Percentiles rank a stretch among this genome's conserved stretches.
These are phyloP conservation scores for Schwanniomyces polymorphus DNA, from an alignment of 805 yeast genomes.

Conservation along the genomic window DNA sequence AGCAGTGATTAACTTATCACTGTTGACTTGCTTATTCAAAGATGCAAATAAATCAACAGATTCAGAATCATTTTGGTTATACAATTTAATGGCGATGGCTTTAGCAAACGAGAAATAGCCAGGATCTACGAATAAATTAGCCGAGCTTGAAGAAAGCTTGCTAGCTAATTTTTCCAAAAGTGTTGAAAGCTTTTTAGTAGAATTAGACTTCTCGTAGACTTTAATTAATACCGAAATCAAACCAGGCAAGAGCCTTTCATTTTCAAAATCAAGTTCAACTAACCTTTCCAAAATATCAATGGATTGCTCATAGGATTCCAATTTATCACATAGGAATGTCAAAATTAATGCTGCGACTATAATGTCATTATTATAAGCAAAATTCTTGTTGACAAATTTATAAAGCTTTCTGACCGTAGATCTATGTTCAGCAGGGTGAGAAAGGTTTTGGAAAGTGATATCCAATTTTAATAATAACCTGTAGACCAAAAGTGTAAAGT, in stretches of 20 bases:
- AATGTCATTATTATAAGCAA: constrained; percentile 6
- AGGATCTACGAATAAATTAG: constrained; percentile 9
- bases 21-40: constrained; percentile 16
- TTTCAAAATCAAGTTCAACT: constrained; percentile 10
- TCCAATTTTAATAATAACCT: constrained; percentile 27
- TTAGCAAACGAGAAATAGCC: constrained; percentile 26
- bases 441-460: constrained; percentile 26
- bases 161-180: constrained; percentile 14
- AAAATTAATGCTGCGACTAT: constrained; percentile 29
- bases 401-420: constrained; percentile 19
- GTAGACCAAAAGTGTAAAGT: constrained; percentile 28
- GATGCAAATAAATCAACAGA: constrained; percentile 18
- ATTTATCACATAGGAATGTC: constrained; percentile 21
- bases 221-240: constrained; percentile 50
- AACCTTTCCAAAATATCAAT: constrained; percentile 35
- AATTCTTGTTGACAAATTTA: constrained; percentile 14
- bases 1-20: constrained; percentile 24
- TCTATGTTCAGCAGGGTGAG: constrained; percentile 10
- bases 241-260: constrained; percentile 43
- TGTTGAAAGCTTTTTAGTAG: constrained; percentile 26
- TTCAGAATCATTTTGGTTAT: constrained; percentile 13
- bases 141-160: constrained; percentile 6
- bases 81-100: constrained; percentile 29
- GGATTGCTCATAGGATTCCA: constrained; percentile 28
- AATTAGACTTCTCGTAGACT: constrained; percentile 48